These are phyloP conservation scores for Hortaea sp. DNA, from an alignment of 2,329 filamentous ascomycete genomes.

Conservation along the genomic window DNA sequence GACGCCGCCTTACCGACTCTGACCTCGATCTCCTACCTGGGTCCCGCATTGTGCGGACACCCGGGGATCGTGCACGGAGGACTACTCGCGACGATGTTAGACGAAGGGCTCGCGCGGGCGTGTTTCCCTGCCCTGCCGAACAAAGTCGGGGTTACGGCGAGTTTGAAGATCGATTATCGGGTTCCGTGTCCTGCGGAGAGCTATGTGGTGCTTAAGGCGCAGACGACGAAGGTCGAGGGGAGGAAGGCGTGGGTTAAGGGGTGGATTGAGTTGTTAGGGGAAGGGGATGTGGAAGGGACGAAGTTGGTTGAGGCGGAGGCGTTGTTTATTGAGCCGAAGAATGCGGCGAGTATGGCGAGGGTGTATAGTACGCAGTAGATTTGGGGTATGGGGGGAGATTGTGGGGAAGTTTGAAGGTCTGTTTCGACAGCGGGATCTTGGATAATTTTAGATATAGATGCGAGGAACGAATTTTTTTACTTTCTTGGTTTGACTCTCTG, in stretches of 20 bases:
- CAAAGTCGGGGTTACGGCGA: slow-evolving; percentile 77
- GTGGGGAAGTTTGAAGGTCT: too few species aligned
- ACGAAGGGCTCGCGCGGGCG: slow-evolving; percentile 79
- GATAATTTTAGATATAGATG: too few species aligned
- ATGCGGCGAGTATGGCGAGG: slow-evolving; percentile 48
- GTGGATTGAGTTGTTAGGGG: slow-evolving; percentile 66
- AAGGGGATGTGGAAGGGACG: slow-evolving; percentile 40
- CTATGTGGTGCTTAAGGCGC: slow-evolving; percentile 68
- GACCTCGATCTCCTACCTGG: slow-evolving; percentile 67
- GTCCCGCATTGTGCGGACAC: slow-evolving; percentile 74
- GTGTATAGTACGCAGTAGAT: slow-evolving; percentile 13
- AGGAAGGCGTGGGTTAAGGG: slow-evolving; percentile 92
- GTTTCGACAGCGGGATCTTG: too few species aligned
- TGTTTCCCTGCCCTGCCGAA: slow-evolving; percentile 83
- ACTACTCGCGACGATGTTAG: slow-evolving; percentile 79
- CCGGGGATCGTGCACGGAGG: slow-evolving; percentile 86
- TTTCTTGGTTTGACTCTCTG: too few species aligned
- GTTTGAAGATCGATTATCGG: slow-evolving; percentile 71
- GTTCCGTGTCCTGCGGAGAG: slow-evolving; percentile 65
- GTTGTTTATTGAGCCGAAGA: slow-evolving; percentile 79
- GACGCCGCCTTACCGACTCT: slow-evolving; percentile 44
- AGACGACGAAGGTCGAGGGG: slow-evolving; percentile 77
- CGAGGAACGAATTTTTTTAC: too few species aligned
- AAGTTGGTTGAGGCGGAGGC: slow-evolving; percentile 75
- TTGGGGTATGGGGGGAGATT: background rate